Conservation (phyloP, 768 basidiomycete genomes). For the Lentinus tigrinus region DNA sequence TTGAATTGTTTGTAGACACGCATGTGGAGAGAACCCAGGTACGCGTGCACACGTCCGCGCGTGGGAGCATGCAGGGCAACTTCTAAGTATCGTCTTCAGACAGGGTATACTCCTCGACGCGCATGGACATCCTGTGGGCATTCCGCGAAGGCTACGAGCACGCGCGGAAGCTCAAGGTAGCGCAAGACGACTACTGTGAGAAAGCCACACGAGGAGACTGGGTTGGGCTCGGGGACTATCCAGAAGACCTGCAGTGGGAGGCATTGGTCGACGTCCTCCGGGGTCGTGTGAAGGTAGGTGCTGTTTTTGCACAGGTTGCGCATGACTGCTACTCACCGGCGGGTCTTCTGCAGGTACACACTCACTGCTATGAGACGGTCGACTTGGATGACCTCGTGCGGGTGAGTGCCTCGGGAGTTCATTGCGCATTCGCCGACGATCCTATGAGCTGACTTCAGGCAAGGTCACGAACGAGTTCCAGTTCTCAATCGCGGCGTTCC, state of each 20-base stretch:
- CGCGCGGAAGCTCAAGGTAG: conserved; percentile 62
- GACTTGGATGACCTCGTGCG: conserved; percentile 51
- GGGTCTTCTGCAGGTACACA: conserved; percentile 40
- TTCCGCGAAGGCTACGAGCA: conserved; percentile 71
- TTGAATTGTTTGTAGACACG: not conserved
- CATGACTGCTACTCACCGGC: not conserved
- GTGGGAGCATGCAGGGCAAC: not conserved
- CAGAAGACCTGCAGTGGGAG: conserved; percentile 76
- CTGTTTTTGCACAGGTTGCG: not conserved
- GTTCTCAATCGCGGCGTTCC: conserved; percentile 78
- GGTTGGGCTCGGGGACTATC: conserved; percentile 53
- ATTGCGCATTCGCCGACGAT: not conserved
- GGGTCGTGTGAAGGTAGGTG: conserved; percentile 71
- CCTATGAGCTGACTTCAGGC: conserved; percentile 10
- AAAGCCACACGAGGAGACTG: conserved; percentile 47
- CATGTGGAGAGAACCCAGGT: conserved; percentile 54
- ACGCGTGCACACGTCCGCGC: not conserved
- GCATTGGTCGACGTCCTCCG: conserved; percentile 75
- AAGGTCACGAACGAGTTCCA: conserved; percentile 83
- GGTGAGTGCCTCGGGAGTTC: conserved; percentile 20
- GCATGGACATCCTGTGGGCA: conserved; percentile 68
- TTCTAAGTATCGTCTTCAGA: not conserved
- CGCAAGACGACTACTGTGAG: conserved; percentile 68
- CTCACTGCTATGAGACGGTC: conserved; percentile 64
- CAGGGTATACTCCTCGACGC: conserved; percentile 32